Conservation (phyloP, 1,284 basidiomycete species). For the Lentinula novae-zelandiae region DNA sequence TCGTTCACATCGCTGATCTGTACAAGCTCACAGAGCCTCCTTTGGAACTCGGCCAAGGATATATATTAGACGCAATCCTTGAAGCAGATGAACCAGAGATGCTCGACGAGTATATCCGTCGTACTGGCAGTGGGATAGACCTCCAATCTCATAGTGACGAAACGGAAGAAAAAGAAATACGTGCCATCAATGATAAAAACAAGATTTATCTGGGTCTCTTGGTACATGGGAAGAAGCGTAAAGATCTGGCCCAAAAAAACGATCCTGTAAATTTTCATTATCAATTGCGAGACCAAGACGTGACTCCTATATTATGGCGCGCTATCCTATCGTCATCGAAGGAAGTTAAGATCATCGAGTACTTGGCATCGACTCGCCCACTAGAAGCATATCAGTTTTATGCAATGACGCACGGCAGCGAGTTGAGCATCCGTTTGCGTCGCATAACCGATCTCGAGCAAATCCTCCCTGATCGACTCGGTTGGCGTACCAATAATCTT, state of each 20-base stretch:
- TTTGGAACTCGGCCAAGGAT: conserved; percentile 18
- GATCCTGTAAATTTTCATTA: conserved; percentile 37
- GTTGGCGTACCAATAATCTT: conserved; percentile 39
- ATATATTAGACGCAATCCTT: conserved; percentile 28
- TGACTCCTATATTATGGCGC: conserved; percentile 39
- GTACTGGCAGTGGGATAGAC: conserved; percentile 43
- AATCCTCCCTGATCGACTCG: conserved; percentile 41
- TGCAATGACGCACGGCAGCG: conserved; percentile 36
- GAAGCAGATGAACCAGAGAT: conserved; percentile 39
- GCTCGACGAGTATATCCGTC: conserved; percentile 50
- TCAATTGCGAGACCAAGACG: neutral
- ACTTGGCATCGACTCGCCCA: conserved; percentile 34
- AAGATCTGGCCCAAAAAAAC: conserved; percentile 43
- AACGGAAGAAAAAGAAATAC: conserved; percentile 9
- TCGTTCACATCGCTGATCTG: conserved; percentile 41
- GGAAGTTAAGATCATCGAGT: conserved; percentile 31
- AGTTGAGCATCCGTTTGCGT: conserved; percentile 33
- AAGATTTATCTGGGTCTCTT: conserved; percentile 53
- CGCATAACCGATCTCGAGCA: conserved; percentile 33
- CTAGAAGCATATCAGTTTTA: conserved; percentile 39
- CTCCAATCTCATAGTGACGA: conserved; percentile 26
- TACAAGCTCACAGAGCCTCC: conserved; percentile 32
- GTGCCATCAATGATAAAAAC: conserved; percentile 33
- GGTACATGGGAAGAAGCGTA: conserved; percentile 57
- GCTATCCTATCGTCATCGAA: conserved; percentile 31